Evolutionary conservation across 169 alveolate species (phyloP), one percentile per base, ranked within the genome.

Genomic region (Eimeria zaria): DNA sequence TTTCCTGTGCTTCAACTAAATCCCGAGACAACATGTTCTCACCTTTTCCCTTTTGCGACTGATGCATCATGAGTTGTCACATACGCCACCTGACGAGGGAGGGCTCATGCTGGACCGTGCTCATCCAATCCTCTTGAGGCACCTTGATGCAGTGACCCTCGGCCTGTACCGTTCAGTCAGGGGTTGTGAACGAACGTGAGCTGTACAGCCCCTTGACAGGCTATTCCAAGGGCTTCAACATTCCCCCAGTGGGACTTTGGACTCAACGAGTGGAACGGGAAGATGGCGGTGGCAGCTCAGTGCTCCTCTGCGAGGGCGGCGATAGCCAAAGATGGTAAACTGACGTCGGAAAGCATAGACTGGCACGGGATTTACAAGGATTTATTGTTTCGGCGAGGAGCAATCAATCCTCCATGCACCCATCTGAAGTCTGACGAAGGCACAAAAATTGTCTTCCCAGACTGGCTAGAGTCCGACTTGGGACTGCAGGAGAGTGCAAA

Each of bases 331-430:
- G 60, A 78, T 24, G 11, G 88, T n/a, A 48, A 14, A 27, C 24
- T 48, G 64, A 12, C 71, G 18, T n/a, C n/a, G 22, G 91, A 30
- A 11, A 20, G 74, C 74, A 84, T 84, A 60, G 94, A 87, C n/a
- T 87, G 94, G 94, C 94, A 87, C 33, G 94, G 94, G 12, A 58
- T 87, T 5, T 87, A 87, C 94, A 60, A 76, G 53, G 83, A 87
- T 74, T 27, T 87, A 64, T 24, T 87, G 46, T 87, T 87, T 41
- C 39, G 71, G 27, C 64, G 94, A 16, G 94, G 94, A 62, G 41
- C 94, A 18, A 60, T 62, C 67, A 87, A 87, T 36, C 94, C 94
- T 14, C 94, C 94, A 2, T 87, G 94, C 67, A 39, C 67, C 69
- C 83, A 64, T 83, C 62, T 62, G 30, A 60, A 44, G 51, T 18